Evolutionary conservation across 1,284 basidiomycete species (phyloP).

Genomic region (Ustilago cynodontis): DNA sequence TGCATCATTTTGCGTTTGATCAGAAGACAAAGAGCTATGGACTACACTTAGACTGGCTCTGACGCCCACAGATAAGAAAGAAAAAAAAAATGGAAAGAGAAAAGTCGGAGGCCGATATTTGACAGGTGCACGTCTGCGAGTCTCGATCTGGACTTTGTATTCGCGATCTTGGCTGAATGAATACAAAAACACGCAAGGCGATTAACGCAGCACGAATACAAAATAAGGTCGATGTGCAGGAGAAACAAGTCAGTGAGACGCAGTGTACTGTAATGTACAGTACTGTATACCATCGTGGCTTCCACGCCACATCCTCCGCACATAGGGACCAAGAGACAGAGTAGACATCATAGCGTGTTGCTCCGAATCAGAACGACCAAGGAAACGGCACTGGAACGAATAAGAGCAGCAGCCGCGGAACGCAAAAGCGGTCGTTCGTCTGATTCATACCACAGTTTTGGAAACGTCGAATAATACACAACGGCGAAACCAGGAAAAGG

Average conservation of each 20-base stretch:
- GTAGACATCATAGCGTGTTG: background rate
- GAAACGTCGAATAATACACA: background rate
- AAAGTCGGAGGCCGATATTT: conserved; percentile 17
- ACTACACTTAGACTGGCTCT: background rate
- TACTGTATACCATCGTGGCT: conserved; percentile 1
- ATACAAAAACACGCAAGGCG: background rate
- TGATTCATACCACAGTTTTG: background rate
- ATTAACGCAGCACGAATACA: background rate
- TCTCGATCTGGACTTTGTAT: conserved; percentile 40
- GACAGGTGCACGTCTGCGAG: conserved; percentile 28
- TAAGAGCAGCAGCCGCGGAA: conserved; percentile 2
- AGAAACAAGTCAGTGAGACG: background rate
- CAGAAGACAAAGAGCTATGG: too few relatives aligned
- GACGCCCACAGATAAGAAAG: too few relatives aligned
- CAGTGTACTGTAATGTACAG: too few relatives aligned
- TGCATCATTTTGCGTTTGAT: conserved; percentile 10
- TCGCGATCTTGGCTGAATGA: conserved; percentile 20
- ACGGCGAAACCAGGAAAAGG: background rate
- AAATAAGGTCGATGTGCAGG: conserved; percentile 22
- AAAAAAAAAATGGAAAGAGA: too few relatives aligned
- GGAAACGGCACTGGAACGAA: background rate
- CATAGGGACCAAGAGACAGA: background rate
- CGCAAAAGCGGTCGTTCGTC: background rate
- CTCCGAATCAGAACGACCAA: too few relatives aligned
- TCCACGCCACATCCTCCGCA: conserved; percentile 3